Conservation (phyloP, 1,284 basidiomycete species). For the Ustilago crameri region DNA sequence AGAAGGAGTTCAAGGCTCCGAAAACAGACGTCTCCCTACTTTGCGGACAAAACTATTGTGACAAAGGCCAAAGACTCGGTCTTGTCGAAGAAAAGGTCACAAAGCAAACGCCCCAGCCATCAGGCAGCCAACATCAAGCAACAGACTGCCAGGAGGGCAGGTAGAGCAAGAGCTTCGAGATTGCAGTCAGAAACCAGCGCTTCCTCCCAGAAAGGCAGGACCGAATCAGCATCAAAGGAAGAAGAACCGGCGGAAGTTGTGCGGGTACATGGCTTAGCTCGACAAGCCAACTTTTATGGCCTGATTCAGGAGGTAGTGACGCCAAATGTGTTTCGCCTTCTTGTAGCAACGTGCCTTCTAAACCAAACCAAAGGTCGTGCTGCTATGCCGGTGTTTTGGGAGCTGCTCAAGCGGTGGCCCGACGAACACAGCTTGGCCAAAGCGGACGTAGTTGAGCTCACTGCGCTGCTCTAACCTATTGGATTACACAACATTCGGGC, state of each 20-base stretch:
- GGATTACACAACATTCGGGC: conserved; percentile 42
- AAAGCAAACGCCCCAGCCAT: background rate
- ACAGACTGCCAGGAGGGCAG: background rate
- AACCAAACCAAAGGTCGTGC: conserved; percentile 42
- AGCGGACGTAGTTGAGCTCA: conserved; percentile 25
- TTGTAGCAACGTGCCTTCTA: conserved; percentile 43
- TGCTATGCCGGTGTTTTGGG: conserved; percentile 43
- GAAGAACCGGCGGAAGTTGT: conserved; percentile 2
- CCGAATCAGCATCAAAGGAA: background rate
- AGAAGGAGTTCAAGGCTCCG: conserved; percentile 18
- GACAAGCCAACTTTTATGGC: conserved; percentile 35
- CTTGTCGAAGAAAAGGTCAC: no score
- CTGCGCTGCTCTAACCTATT: conserved; percentile 29
- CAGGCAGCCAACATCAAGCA: background rate
- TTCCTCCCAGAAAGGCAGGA: no score
- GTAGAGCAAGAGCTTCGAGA: background rate
- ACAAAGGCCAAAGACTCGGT: background rate
- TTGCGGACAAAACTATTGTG: background rate
- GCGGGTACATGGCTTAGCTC: conserved; percentile 28
- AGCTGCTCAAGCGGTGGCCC: conserved; percentile 29
- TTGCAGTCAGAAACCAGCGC: background rate
- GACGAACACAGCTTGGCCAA: conserved; percentile 21
- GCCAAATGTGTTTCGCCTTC: conserved; percentile 39
- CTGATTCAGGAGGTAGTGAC: conserved; percentile 46
- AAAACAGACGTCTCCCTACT: conserved; percentile 25